Evolutionary conservation across 192 early-diverging fungal species (phyloP).

Genomic region (Umbelopsis isabellina): DNA sequence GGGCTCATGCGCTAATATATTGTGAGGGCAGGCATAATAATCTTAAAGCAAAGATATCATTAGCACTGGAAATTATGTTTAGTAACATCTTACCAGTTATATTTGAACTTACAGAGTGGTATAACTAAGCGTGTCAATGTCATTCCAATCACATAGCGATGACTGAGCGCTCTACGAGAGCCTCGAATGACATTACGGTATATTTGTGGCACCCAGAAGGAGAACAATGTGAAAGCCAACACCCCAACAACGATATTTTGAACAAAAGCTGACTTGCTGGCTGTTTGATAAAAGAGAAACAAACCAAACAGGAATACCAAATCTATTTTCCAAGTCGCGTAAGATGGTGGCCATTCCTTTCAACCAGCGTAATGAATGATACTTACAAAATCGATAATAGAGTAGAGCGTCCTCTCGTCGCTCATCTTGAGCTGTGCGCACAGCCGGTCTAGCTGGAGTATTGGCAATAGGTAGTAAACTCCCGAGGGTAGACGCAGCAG

Average conservation of each 20-base stretch:
- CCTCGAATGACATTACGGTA: slow-evolving; percentile 69
- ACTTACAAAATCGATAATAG: slow-evolving; percentile 64
- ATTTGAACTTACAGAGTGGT: slow-evolving; percentile 60
- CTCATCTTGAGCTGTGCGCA: slow-evolving; percentile 30
- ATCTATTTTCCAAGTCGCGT: slow-evolving; percentile 48
- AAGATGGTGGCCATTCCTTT: not conserved
- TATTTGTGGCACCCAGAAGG: slow-evolving; percentile 86
- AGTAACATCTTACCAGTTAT: not conserved
- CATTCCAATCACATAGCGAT: slow-evolving; percentile 63
- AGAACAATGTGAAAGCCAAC: slow-evolving; percentile 55
- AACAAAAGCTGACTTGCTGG: slow-evolving; percentile 48
- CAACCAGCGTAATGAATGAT: not conserved
- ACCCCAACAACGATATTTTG: slow-evolving; percentile 49
- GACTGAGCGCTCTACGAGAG: slow-evolving; percentile 58
- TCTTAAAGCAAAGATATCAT: slow-evolving; percentile 21
- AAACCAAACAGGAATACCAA: slow-evolving; percentile 59
- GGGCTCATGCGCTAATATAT: slow-evolving; percentile 55
- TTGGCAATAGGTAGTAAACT: slow-evolving; percentile 39
- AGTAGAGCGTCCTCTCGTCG: slow-evolving; percentile 50
- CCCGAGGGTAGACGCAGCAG: slow-evolving; percentile 31
- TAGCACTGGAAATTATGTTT: not conserved
- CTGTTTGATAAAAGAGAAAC: slow-evolving; percentile 63
- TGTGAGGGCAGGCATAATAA: slow-evolving; percentile 60
- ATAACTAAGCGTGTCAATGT: slow-evolving; percentile 56
- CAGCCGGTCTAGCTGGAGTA: slow-evolving; percentile 28